A percentile compares a stretch with the other conserved stretches of the same genome.
Conservation (phyloP, 768 basidiomycete species). For the Kwoniella pini region DNA sequence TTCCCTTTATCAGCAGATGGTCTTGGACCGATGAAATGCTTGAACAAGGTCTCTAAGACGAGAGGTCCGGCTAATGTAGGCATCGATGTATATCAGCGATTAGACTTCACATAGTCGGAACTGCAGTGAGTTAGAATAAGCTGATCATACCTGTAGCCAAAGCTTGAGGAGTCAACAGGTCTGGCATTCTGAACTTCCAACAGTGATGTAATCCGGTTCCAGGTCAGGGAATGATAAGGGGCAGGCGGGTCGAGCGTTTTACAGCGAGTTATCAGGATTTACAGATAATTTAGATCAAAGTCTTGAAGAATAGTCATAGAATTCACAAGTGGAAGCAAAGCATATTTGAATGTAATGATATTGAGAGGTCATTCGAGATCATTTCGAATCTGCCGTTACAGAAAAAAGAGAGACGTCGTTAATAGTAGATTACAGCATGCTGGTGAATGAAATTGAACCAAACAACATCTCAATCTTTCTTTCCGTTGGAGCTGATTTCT, state of each 20-base stretch:
- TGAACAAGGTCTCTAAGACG: conserved; percentile 64
- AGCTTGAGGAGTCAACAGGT: conserved; percentile 43
- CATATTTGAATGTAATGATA: no score
- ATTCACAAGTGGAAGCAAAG: no score
- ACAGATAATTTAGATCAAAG: no score
- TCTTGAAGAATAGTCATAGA: no score
- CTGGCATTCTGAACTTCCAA: conserved; percentile 31
- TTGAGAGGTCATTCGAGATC: no score
- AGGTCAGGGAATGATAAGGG: neutral
- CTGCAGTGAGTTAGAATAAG: no score
- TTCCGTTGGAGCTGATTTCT: neutral
- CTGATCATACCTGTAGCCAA: conserved; percentile 33
- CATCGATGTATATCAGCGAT: neutral
- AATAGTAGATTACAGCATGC: no score
- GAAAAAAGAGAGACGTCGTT: no score
- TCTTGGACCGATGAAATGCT: conserved; percentile 74
- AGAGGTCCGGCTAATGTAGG: conserved; percentile 45
- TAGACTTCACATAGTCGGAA: neutral
- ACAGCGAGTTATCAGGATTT: neutral
- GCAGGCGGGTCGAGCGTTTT: conserved; percentile 10
- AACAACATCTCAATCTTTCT: neutral
- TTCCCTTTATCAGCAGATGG: conserved; percentile 54
- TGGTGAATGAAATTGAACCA: no score
- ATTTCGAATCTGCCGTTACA: no score
- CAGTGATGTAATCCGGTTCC: neutral